phyloP scores from a whole-genome alignment of 192 early-diverging fungal genomes.

The Coemansia nantahalensis region DNA sequence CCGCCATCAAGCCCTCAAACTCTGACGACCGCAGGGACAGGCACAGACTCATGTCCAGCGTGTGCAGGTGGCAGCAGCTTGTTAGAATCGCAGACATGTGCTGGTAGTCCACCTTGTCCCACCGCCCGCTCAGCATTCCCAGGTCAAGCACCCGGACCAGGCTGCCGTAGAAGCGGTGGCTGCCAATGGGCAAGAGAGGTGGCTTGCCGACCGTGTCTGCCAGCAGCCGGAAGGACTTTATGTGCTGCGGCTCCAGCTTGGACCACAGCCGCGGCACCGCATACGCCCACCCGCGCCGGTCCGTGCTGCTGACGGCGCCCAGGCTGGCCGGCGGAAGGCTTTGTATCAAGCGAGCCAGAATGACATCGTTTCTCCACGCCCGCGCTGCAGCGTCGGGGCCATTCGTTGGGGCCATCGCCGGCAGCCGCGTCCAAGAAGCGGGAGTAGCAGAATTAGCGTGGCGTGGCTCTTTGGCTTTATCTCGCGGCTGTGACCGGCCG shows the following conservation, averaged over 20 bases:
- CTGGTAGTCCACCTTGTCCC: constrained; percentile 17
- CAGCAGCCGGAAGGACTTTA: constrained; percentile 9
- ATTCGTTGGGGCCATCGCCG: too few species aligned
- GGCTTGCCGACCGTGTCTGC: not conserved
- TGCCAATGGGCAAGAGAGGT: constrained; percentile 6
- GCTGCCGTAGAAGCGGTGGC: constrained; percentile 9
- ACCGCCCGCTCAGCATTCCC: constrained; percentile 21
- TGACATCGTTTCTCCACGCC: constrained; percentile 9
- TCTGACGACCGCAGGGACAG: constrained; percentile 4
- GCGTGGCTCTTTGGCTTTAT: too few species aligned
- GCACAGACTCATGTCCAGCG: constrained; percentile 24
- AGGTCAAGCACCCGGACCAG: constrained; percentile 17
- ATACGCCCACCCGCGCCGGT: constrained; percentile 16
- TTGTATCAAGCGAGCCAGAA: not conserved
- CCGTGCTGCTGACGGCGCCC: not conserved
- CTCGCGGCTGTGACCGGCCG: too few species aligned
- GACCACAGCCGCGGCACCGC: constrained; percentile 13
- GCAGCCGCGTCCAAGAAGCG: too few species aligned
- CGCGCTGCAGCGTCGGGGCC: not conserved
- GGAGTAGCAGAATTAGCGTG: too few species aligned
- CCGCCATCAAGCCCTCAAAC: constrained; percentile 3
- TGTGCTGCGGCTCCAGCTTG: not conserved
- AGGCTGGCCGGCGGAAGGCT: not conserved
- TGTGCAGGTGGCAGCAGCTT: not conserved
- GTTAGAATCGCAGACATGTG: constrained; percentile 8